Percentiles rank a stretch among this genome's conserved stretches.
Conservation (phyloP, 352 stramenopile genomes). For the Phytophthora podocarpi region DNA sequence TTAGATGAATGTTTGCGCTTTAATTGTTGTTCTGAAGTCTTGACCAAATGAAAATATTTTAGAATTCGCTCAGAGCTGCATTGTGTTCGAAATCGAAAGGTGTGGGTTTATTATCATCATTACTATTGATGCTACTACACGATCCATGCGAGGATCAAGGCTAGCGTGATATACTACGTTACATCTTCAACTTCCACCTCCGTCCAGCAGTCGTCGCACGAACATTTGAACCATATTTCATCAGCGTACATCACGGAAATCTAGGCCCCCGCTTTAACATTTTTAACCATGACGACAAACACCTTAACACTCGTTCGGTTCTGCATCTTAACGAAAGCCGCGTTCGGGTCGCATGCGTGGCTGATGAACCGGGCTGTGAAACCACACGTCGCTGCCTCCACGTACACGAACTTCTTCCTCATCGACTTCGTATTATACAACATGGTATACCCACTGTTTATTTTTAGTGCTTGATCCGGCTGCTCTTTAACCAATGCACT, state of each 20-base stretch:
- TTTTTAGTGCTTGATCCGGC: background rate
- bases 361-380: constrained; percentile 1
- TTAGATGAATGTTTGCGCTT: no score
- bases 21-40: no score
- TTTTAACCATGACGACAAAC: background rate
- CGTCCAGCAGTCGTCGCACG: background rate
- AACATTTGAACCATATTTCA: constrained; percentile 6
- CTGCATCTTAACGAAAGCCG: constrained; percentile 8
- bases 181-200: no score
- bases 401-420: background rate
- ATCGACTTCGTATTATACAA: background rate
- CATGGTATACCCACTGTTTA: constrained; percentile 11
- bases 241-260: constrained; percentile 12
- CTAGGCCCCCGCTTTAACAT: background rate
- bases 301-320: constrained; percentile 11
- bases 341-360: constrained; percentile 2
- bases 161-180: no score
- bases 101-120: no score
- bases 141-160: no score
- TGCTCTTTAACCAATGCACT: no score
- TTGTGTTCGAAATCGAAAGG: no score
- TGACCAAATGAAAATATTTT: no score
- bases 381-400: background rate
- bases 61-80: no score
- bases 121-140: no score